Evolutionary conservation across 345 rosid genomes (phyloP).

Genomic region (Syzygium oleosum): DNA sequence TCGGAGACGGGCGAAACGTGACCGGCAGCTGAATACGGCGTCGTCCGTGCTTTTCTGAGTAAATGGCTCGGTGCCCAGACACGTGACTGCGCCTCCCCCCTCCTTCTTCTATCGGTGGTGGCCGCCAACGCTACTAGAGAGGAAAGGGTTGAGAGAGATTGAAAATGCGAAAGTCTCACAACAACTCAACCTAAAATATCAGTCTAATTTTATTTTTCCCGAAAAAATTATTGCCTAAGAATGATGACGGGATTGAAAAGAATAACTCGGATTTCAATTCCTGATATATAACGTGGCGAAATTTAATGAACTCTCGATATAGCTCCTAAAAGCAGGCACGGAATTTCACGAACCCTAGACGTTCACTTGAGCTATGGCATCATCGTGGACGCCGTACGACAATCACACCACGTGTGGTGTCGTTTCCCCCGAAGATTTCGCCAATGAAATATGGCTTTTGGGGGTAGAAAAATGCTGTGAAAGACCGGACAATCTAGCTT

Average conservation of each 20-base stretch:
- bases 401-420: neutral
- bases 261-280: neutral
- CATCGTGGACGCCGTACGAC: rapidly evolving
- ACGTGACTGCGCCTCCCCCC: neutral
- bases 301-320: neutral
- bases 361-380: neutral
- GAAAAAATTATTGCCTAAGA: neutral
- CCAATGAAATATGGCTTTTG: neutral
- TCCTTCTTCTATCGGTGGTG: too few relatives aligned
- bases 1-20: neutral
- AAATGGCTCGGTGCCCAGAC: neutral
- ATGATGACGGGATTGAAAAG: neutral
- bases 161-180: neutral
- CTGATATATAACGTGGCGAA: neutral
- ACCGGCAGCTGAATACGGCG: neutral
- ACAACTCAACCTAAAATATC: neutral
- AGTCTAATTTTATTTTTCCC: neutral
- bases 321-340: rapidly evolving
- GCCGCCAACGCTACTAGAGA: too few relatives aligned
- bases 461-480: neutral
- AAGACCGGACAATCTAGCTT: neutral
- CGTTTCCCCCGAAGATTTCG: neutral
- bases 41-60: neutral
- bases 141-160: neutral
- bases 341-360: neutral